Conservation (phyloP, 1,284 basidiomycete genomes). For the Ceratobasidium sp. region DNA sequence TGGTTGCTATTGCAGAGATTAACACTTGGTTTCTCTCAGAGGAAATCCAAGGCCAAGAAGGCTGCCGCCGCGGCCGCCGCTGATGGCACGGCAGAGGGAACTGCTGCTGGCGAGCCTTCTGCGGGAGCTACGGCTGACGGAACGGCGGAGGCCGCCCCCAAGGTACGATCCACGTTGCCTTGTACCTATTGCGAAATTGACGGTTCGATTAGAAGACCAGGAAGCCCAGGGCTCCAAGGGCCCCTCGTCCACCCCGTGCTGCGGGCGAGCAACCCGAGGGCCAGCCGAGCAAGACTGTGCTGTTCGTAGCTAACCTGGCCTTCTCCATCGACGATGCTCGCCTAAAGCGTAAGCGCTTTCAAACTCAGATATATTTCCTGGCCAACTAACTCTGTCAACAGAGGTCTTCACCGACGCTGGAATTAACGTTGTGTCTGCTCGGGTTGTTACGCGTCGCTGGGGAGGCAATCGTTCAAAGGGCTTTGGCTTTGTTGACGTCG, state of each 20-base stretch:
- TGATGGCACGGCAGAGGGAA: conserved; percentile 43
- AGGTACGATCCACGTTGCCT: conserved; percentile 11
- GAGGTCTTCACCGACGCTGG: conserved; percentile 83
- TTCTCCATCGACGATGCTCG: conserved; percentile 83
- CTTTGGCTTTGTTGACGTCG: conserved; percentile 93
- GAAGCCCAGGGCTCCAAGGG: conserved; percentile 63
- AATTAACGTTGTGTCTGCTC: conserved; percentile 80
- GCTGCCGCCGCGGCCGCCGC: conserved; percentile 53
- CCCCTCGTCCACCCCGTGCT: conserved; percentile 64
- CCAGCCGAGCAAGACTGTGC: conserved; percentile 80
- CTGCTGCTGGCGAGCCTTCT: conserved; percentile 23
- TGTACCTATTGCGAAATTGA: conserved; percentile 42
- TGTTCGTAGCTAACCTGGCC: conserved; percentile 95
- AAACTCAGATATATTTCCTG: neutral
- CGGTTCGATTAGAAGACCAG: conserved; percentile 54
- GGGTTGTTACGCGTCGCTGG: conserved; percentile 83
- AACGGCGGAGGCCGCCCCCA: conserved; percentile 30
- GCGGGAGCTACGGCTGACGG: conserved; percentile 27
- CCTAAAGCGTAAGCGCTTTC: conserved; percentile 14
- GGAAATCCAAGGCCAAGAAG: conserved; percentile 51
- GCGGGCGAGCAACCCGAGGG: conserved; percentile 78
- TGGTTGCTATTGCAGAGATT: conserved; percentile 39
- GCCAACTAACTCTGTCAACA: conserved; percentile 51
- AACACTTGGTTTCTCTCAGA: conserved; percentile 41
- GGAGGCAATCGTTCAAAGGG: conserved; percentile 87